Evolutionary conservation across 139 green algal genomes (phyloP).

Genomic region (Pycnococcus provasolii): DNA sequence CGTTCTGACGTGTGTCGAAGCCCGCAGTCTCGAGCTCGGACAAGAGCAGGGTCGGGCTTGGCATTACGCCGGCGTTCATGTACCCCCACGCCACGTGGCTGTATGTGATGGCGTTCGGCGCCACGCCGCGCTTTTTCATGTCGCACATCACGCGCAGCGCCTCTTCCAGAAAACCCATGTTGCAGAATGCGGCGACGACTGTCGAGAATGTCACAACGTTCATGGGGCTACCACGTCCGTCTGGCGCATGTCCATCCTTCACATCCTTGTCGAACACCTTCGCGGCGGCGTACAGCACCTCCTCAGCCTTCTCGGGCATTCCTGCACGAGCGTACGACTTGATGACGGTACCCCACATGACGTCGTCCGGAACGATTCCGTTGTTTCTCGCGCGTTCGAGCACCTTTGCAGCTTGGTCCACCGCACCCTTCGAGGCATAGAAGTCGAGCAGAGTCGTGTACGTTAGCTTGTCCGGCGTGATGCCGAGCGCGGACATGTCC

Average conservation of each 20-base stretch:
- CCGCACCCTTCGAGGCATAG: slow-evolving; percentile 1
- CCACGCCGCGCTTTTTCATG: slow-evolving; percentile 1
- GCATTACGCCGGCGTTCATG: not conserved
- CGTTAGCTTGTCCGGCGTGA: slow-evolving; percentile 1
- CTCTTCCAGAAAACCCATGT: not conserved
- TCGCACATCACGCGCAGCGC: slow-evolving; percentile 5
- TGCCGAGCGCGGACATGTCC: slow-evolving; percentile 11
- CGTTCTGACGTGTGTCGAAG: no score
- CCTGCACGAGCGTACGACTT: slow-evolving; percentile 16
- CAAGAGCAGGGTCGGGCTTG: no score
- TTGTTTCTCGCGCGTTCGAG: not conserved
- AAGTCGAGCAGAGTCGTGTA: slow-evolving; percentile 16
- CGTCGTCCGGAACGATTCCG: not conserved
- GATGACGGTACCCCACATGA: not conserved
- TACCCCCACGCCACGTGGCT: slow-evolving; percentile 11
- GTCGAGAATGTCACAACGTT: slow-evolving; percentile 1
- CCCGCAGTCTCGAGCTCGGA: no score
- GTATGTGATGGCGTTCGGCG: slow-evolving; percentile 14
- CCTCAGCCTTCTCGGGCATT: slow-evolving; percentile 3
- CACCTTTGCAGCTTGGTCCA: not conserved
- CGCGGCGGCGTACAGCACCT: not conserved
- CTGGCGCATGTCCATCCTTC: not conserved
- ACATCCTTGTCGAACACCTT: no score
- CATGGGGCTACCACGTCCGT: not conserved
- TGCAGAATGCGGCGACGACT: slow-evolving; percentile 4